Evolutionary conservation across 768 basidiomycete genomes (phyloP).

Genomic region (Boletus pseudo-olivaceus): DNA sequence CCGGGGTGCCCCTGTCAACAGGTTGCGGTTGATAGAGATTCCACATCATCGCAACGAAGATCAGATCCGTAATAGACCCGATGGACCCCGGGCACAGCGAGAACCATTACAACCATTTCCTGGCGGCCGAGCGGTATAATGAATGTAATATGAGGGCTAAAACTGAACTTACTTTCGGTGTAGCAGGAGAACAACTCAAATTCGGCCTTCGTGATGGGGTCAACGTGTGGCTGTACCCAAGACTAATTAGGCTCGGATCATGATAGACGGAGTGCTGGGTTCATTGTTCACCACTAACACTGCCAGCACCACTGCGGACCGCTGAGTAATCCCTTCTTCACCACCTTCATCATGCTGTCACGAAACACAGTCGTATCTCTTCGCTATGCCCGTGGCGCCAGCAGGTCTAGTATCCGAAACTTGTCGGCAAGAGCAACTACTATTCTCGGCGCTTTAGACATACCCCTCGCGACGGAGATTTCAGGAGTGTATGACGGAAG

Average conservation of each 20-base stretch:
- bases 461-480: conserved; percentile 52
- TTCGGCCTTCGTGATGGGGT: neutral
- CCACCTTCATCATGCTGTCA: conserved; percentile 21
- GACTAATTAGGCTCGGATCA: conserved; percentile 2
- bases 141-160: neutral
- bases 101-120: neutral
- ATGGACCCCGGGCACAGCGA: conserved; percentile 20
- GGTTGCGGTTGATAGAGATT: conserved; percentile 10
- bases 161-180: conserved; percentile 3
- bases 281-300: neutral
- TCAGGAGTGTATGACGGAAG: conserved; percentile 79
- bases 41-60: conserved; percentile 27
- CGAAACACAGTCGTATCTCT: conserved; percentile 17
- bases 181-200: neutral
- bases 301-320: neutral
- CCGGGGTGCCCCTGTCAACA: conserved; percentile 26
- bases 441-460: conserved; percentile 62
- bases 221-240: conserved; percentile 21
- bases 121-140: conserved; percentile 5
- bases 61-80: conserved; percentile 15
- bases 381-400: conserved; percentile 18
- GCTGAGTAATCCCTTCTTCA: neutral
- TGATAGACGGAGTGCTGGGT: too few species aligned
- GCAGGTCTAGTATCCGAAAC: conserved; percentile 30
- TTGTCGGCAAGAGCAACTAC: conserved; percentile 70